Evolutionary conservation across 2,329 filamentous ascomycete genomes (phyloP), one percentile per base, ranked within the genome.

Genomic region (Dactylellina parvicollis): DNA sequence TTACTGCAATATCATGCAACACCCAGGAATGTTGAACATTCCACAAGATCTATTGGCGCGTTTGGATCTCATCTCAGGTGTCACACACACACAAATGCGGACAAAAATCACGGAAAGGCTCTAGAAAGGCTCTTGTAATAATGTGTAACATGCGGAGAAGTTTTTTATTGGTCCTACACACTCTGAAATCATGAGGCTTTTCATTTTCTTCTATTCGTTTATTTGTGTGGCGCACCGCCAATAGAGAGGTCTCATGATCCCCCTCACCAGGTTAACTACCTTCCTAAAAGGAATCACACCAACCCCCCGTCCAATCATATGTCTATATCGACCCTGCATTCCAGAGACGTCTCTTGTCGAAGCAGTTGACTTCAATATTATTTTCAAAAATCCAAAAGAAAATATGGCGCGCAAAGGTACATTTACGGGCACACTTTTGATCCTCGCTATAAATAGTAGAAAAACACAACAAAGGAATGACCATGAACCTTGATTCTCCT

Each of bases 401-500:
- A 42, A 56, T 8, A 26, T 40, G 42, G 47, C 10, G 34, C 46
- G 2, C 28, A 20, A 14, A 38, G 22, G 7, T 18, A 7, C 12
- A 54, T 34, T 42, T 12, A 40, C 14, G 28, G 28, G 46, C 30
- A 34, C 50, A 66, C 60, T 24, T 30, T 46, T 16, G 20, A 47
- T 22, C 30, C 16, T 28, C 24, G 52, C 54, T 67, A 67, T 67
- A 67, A 42, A 49, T 67, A 67, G 62, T 24, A 49, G 52, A 59
- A 24, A 34, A 49, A 42, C n/a, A n/a, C 20, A 42, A 36, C 28
- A 20, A 36, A 50, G 10, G 20, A 67, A 34, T 59, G 52, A 52
- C 34, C 28, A 59, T n/a, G n/a, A 18, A 36, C 22, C 18, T 38
- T 22, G 30, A 52, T 24, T 16, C n/a, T 46, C 30, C 52, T 34